Percentiles rank a stretch among this genome's conserved stretches.
Evolutionary conservation across 768 basidiomycete species (phyloP).

Genomic region (Roridomyces roridus): DNA sequence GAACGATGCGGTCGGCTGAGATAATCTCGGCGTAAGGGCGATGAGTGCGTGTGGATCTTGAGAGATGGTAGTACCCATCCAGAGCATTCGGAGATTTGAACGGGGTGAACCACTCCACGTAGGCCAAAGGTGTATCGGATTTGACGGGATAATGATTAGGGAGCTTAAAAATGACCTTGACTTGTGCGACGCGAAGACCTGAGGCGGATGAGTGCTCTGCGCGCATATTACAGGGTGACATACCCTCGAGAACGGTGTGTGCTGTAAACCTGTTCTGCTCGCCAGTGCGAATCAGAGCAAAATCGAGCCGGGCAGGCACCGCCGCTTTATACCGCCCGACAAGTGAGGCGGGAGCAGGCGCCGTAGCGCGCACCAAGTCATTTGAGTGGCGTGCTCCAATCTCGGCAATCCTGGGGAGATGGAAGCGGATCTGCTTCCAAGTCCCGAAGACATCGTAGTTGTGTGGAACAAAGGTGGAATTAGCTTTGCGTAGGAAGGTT

Average conservation of each 20-base stretch:
- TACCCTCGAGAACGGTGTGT: conserved; percentile 5
- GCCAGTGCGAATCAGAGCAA: conserved; percentile 20
- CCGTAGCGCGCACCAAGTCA: conserved; percentile 19
- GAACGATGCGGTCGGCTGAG: conserved; percentile 16
- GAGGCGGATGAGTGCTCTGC: not conserved
- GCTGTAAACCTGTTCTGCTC: conserved; percentile 16
- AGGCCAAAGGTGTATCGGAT: conserved; percentile 22
- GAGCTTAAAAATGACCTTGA: conserved; percentile 33
- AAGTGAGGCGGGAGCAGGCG: not conserved
- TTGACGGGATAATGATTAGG: conserved; percentile 25
- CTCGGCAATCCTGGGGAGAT: conserved; percentile 19
- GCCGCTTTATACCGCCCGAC: not conserved
- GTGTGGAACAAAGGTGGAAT: not conserved
- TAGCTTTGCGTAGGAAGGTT: not conserved
- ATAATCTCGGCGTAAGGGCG: conserved; percentile 26
- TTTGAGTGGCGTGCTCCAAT: conserved; percentile 8
- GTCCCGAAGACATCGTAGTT: not conserved
- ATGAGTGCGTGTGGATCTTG: conserved; percentile 12
- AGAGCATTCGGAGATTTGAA: conserved; percentile 14
- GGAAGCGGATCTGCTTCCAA: conserved; percentile 16
- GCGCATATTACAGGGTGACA: not conserved
- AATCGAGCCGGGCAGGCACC: conserved; percentile 24
- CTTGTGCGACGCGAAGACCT: conserved; percentile 32
- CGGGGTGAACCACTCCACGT: conserved; percentile 35
- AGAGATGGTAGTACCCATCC: conserved; percentile 17